Conservation (phyloP, 768 basidiomycete genomes). For the Rhodotorula diobovata region DNA sequence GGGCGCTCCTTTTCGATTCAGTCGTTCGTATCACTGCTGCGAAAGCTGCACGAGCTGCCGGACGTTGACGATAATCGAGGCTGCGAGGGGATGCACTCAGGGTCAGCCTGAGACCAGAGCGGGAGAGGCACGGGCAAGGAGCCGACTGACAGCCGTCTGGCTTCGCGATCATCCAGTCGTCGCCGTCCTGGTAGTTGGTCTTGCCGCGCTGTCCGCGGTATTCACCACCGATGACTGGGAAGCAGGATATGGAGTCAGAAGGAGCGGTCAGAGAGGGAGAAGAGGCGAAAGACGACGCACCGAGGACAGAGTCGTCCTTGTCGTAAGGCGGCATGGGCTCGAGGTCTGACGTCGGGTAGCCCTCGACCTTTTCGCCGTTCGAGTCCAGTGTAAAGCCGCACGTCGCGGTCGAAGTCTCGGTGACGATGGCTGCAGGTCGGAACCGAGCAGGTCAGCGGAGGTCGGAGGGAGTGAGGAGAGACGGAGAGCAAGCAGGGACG, state of each 20-base stretch:
- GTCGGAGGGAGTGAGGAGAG: not conserved
- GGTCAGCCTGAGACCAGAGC: not conserved
- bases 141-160: not conserved
- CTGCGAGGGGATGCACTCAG: not conserved
- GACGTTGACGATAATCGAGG: conserved; percentile 1
- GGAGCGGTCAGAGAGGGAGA: not conserved
- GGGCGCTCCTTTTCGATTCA: not conserved
- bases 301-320: conserved; percentile 14
- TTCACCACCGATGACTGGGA: conserved; percentile 24
- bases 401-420: not conserved
- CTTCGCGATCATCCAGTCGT: conserved; percentile 28
- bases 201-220: conserved; percentile 20
- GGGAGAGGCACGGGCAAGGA: not conserved
- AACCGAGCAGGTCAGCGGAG: not conserved
- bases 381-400: conserved; percentile 31
- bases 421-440: conserved; percentile 16
- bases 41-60: conserved; percentile 7
- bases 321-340: conserved; percentile 25
- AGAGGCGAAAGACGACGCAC: not conserved
- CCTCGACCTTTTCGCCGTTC: conserved; percentile 21
- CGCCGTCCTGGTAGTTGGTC: conserved; percentile 14
- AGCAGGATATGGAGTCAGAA: not conserved
- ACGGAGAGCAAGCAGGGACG: not conserved
- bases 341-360: conserved; percentile 16
- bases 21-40: not conserved